Conservation (phyloP, 768 basidiomycete genomes). For the Porphyrellus cyaneotinctus region DNA sequence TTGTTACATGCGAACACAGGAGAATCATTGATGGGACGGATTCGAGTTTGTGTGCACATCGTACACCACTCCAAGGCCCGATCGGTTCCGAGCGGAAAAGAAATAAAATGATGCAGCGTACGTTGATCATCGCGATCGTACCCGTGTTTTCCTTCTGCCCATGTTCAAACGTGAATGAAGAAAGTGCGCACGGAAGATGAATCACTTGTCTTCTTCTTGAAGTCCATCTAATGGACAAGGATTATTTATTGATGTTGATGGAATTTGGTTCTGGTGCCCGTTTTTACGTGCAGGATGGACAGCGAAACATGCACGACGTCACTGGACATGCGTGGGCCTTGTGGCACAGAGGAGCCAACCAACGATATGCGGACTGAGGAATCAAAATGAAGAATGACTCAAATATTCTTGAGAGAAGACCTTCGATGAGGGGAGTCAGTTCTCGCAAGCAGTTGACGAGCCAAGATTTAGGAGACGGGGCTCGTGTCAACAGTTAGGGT, state of each 20-base stretch:
- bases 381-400: background rate
- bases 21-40: background rate
- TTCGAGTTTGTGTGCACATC: background rate
- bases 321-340: conserved; percentile 20
- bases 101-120: conserved; percentile 4
- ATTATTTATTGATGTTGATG: conserved; percentile 16
- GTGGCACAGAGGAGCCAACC: conserved; percentile 11
- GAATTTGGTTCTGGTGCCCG: conserved; percentile 4
- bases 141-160: background rate
- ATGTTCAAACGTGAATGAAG: conserved; percentile 6
- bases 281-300: conserved; percentile 21
- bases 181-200: background rate
- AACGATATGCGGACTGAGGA: conserved; percentile 3
- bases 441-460: background rate
- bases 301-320: conserved; percentile 15
- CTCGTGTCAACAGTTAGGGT: background rate
- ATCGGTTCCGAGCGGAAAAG: conserved; percentile 15
- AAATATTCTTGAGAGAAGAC: conserved; percentile 1
- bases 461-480: background rate
- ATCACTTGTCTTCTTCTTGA: conserved; percentile 5
- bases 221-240: background rate
- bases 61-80: background rate
- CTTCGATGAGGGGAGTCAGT: background rate
- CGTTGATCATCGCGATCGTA: conserved; percentile 10
- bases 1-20: conserved; percentile 9